phyloP scores from a whole-genome alignment of 371 early-diverging fungal genomes.

The Lichtheimia corymbifera region DNA sequence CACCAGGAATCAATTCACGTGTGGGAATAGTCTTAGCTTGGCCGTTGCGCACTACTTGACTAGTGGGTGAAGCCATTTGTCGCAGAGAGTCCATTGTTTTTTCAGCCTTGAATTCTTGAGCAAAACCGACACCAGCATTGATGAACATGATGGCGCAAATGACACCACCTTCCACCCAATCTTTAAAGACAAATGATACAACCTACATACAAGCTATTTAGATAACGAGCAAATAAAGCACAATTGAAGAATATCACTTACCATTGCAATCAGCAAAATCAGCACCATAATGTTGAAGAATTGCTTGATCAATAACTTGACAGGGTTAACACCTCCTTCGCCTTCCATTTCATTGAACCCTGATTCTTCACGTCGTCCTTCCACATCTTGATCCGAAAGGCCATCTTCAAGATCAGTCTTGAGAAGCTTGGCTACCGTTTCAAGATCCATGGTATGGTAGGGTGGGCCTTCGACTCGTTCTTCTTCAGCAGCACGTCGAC shows the following conservation, averaged over 20 bases:
- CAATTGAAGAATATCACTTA: slow-evolving; percentile 12
- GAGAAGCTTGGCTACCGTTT: slow-evolving; percentile 59
- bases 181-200: slow-evolving; percentile 63
- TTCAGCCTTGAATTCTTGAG: slow-evolving; percentile 88
- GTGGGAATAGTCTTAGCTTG: slow-evolving; percentile 70
- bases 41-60: slow-evolving; percentile 82
- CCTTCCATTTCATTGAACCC: slow-evolving; percentile 76
- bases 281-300: slow-evolving; percentile 83
- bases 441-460: slow-evolving; percentile 57
- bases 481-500: slow-evolving; percentile 18
- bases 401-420: slow-evolving; percentile 65
- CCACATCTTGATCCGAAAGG: slow-evolving; percentile 53
- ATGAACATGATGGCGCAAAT: slow-evolving; percentile 76
- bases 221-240: not conserved
- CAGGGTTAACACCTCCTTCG: slow-evolving; percentile 64
- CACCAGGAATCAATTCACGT: slow-evolving; percentile 85
- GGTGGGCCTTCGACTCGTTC: slow-evolving; percentile 42
- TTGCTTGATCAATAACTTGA: slow-evolving; percentile 75
- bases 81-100: slow-evolving; percentile 86
- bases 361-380: slow-evolving; percentile 51
- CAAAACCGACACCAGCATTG: slow-evolving; percentile 82
- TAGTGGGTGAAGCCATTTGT: slow-evolving; percentile 73
- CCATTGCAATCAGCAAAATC: slow-evolving; percentile 75
- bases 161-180: slow-evolving; percentile 68
- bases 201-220: not conserved